Conservation (phyloP, 441 rosid genomes). For the Eutrema salsugineum region DNA sequence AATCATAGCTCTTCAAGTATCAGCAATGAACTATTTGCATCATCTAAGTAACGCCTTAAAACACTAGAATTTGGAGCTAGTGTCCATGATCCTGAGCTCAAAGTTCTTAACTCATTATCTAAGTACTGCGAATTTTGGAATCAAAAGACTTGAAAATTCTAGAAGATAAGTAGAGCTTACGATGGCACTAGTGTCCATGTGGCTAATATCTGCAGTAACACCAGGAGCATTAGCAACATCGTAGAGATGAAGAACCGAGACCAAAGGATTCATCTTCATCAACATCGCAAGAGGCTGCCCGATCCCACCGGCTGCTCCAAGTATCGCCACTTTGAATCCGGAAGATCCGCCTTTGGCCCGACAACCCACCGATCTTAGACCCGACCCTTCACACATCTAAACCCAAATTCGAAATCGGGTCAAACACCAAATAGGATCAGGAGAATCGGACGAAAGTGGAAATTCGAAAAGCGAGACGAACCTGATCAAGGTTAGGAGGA, state of each 20-base stretch:
- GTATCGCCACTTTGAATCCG: slow-evolving; percentile 80
- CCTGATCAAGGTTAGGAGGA: slow-evolving; percentile 47
- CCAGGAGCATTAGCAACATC: slow-evolving; percentile 88
- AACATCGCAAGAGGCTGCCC: slow-evolving; percentile 87
- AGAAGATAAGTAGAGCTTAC: slow-evolving; percentile 26
- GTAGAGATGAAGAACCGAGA: slow-evolving; percentile 80
- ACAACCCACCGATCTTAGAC: slow-evolving; percentile 43
- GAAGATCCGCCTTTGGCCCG: slow-evolving; percentile 75
- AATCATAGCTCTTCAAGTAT: too few species aligned
- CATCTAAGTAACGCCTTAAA: neutral
- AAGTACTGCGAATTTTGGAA: too few species aligned
- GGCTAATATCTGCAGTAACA: slow-evolving; percentile 87
- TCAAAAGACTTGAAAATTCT: neutral
- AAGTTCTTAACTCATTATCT: neutral
- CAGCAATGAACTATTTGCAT: neutral
- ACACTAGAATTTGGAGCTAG: neutral
- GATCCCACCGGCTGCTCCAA: slow-evolving; percentile 95
- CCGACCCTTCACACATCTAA: slow-evolving; percentile 40
- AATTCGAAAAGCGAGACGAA: neutral
- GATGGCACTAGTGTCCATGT: slow-evolving; percentile 81
- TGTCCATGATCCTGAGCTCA: neutral
- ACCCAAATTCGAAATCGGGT: neutral
- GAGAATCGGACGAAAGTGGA: neutral
- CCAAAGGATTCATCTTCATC: slow-evolving; percentile 91
- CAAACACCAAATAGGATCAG: neutral